A percentile compares a stretch with the other conserved stretches of the same genome.
phyloP scores from a whole-genome alignment of 164 flowering plant genomes.

The Pachysandra terminalis region DNA sequence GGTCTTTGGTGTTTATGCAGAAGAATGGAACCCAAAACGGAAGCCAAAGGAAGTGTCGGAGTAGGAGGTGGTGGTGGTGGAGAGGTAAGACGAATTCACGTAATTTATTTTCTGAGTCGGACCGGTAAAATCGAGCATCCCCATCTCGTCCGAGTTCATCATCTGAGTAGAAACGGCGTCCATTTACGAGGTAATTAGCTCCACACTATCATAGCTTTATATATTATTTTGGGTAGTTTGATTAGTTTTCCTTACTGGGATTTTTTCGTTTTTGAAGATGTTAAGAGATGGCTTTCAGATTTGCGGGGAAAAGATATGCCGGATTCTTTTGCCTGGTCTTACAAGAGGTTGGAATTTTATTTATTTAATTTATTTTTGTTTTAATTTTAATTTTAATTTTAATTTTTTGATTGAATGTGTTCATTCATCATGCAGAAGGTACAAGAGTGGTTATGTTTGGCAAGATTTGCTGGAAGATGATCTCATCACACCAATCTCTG shows the following conservation, averaged over 20 bases:
- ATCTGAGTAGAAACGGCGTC: conserved; percentile 42
- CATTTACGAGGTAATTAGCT: conserved; percentile 45
- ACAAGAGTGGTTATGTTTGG: conserved; percentile 69
- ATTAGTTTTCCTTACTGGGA: neutral
- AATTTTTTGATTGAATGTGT: neutral
- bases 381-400: too few relatives aligned
- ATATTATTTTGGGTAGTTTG: neutral
- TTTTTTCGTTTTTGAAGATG: conserved; percentile 32
- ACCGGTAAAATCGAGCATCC: conserved; percentile 68
- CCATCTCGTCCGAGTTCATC: conserved; percentile 74
- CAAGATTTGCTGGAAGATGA: conserved; percentile 70
- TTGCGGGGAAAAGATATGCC: conserved; percentile 78
- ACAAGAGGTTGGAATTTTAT: conserved; percentile 46
- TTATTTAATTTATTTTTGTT: neutral
- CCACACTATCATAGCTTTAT: neutral
- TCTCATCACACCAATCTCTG: conserved; percentile 60
- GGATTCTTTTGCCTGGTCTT: conserved; percentile 79
- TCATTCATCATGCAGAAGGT: conserved; percentile 47
- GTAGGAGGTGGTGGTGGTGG: conserved; percentile 21
- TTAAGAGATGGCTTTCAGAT: conserved; percentile 79
- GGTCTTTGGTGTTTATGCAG: conserved; percentile 2
- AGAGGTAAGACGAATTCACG: conserved; percentile 53
- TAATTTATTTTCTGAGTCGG: conserved; percentile 65
- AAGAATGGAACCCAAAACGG: too few relatives aligned
- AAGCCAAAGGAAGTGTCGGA: conserved; percentile 28